phyloP scores from a whole-genome alignment of 768 basidiomycete species.

The Auricularia sp. region DNA sequence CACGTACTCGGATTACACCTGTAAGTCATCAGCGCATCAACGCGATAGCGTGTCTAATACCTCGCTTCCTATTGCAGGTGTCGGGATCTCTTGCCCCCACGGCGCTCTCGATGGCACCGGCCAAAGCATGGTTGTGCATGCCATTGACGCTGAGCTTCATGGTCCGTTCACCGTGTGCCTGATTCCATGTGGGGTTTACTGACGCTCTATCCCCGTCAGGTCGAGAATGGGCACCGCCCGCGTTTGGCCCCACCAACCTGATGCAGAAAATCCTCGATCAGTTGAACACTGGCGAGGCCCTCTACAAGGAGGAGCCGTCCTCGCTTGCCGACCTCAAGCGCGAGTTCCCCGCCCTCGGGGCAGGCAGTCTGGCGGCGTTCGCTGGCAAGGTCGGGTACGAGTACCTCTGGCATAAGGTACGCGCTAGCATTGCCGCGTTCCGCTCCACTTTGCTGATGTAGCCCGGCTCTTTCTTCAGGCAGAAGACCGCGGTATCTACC shows the following conservation, averaged over 20 bases:
- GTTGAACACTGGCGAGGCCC: neutral
- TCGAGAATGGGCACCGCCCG: neutral
- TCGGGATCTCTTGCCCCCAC: neutral
- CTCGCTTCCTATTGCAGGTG: neutral
- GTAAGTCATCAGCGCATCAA: neutral
- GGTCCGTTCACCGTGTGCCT: neutral
- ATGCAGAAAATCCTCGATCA: neutral
- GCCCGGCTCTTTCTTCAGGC: neutral
- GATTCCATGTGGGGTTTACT: neutral
- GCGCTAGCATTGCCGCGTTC: neutral
- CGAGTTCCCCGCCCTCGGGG: neutral
- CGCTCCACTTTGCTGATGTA: neutral
- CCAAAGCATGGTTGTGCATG: neutral
- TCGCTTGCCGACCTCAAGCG: neutral
- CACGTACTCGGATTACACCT: neutral
- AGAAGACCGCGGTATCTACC: neutral
- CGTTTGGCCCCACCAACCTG: neutral
- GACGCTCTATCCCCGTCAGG: neutral
- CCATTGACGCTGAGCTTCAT: neutral
- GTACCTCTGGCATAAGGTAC: neutral
- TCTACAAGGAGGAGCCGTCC: neutral
- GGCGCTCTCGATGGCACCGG: neutral
- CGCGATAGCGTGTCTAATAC: too few species aligned
- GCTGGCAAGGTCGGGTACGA: neutral
- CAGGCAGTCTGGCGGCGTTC: neutral